Conservation (phyloP, 352 stramenopile species). For the Aphanomyces euteiches region DNA sequence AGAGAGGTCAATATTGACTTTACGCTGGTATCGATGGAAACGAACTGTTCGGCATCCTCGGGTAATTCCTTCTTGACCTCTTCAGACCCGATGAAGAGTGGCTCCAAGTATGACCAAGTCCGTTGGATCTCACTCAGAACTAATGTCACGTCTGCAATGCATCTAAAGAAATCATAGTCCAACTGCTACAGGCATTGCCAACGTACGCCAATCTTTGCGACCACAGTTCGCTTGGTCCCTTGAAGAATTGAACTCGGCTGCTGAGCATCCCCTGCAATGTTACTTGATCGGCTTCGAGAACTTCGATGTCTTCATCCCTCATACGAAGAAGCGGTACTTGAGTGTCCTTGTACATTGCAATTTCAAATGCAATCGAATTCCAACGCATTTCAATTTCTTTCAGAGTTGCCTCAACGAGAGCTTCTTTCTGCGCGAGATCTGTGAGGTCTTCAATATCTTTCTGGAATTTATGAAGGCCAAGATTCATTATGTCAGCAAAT, state of each 20-base stretch:
- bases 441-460: conserved; percentile 89
- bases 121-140: conserved; percentile 92
- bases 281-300: conserved; percentile 93
- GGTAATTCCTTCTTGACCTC: conserved; percentile 93
- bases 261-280: conserved; percentile 91
- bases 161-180: background rate
- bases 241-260: conserved; percentile 66
- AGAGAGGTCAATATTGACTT: conserved; percentile 31
- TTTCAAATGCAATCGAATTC: conserved; percentile 64
- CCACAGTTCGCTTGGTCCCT: conserved; percentile 55
- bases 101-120: conserved; percentile 94
- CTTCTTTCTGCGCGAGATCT: conserved; percentile 88
- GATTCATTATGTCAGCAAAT: conserved; percentile 77
- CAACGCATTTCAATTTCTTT: conserved; percentile 77
- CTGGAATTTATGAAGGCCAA: conserved; percentile 76
- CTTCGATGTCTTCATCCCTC: conserved; percentile 91
- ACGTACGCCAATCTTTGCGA: conserved; percentile 37
- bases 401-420: conserved; percentile 84
- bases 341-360: conserved; percentile 85
- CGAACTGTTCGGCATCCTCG: conserved; percentile 86
- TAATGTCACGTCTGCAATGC: conserved; percentile 76
- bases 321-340: conserved; percentile 81
- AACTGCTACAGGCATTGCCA: background rate
- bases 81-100: conserved; percentile 92
- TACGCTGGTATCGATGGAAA: conserved; percentile 80